Base-by-base conservation (phyloP, 1,284 basidiomycete species). In the Ustanciosporium gigantosporum region DNA sequence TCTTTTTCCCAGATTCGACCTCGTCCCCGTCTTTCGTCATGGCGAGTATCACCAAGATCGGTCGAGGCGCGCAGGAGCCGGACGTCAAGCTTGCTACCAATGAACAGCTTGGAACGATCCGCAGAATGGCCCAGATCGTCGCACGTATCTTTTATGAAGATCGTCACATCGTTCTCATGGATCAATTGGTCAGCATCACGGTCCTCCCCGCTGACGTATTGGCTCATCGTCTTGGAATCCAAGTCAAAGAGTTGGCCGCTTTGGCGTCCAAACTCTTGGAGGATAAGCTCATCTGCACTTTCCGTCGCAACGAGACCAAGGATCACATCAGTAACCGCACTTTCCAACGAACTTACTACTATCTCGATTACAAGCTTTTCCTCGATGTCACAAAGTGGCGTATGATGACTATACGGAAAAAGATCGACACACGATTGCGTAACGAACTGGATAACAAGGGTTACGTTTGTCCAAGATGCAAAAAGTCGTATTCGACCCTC, bases 311-410 rank as follows among this genome's bases (percentile, higher is more conserved):
- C 46, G 74, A 36, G 47, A 52, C 65, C 70, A 32, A 70, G 61
- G 47, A 67, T 41, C 64, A 52, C 36, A 35, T 49, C 36, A 41
- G 31, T 34, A 56, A 59, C 51, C 52, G 51, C 25, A 52, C 48
- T 44, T 51, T 56, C 8, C 57, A 58, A 15, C 46, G 61, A 16
- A 64, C 65, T 16, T 99, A 97, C 81, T 98, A 91, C 82, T 97
- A 90, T 80, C 88, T 99, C 75, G 89, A 98, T 81, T 94, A 92
- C 79, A 87, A 91, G 68, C 85, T 88, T 73, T 94, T 96, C 74
- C 91, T 91, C 79, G 92, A 98, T 77, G 91, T 97, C 38, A 89
- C 94, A 76, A 96, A 97, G 79, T 98, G 94, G 90, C 84, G 92
- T 27, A 86, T 98, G 52, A 89, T 91, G n/a, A 88, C 90, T 75